phyloP scores from a whole-genome alignment of 2,329 filamentous ascomycete genomes.

The Claviceps monticola region DNA sequence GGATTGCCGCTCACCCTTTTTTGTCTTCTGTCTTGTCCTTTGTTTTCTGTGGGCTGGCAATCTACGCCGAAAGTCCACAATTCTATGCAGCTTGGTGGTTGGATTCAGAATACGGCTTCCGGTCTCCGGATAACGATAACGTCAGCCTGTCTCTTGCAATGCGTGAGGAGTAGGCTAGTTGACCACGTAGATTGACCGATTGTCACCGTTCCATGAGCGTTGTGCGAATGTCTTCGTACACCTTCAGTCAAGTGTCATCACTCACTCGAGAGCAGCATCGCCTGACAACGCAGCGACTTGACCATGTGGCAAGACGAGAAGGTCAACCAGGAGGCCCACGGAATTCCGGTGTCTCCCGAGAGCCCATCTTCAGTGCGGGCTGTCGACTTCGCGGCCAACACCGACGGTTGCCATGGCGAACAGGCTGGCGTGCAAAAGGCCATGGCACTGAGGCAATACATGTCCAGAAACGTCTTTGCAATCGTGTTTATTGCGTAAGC shows the following conservation, averaged over 20 bases:
- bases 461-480: conserved; percentile 13
- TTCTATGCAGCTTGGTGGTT: neutral
- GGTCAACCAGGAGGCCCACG: neutral
- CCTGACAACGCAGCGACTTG: neutral
- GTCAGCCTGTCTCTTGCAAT: neutral
- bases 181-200: neutral
- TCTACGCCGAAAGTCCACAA: neutral
- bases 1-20: too few relatives aligned
- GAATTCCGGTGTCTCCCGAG: neutral
- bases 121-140: neutral
- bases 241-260: neutral
- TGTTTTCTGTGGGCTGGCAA: neutral
- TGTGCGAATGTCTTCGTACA: neutral
- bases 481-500: conserved; percentile 12
- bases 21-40: too few relatives aligned
- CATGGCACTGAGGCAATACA: conserved; percentile 11
- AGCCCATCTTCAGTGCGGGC: neutral
- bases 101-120: neutral
- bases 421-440: conserved; percentile 5
- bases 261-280: too few relatives aligned
- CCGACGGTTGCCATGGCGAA: conserved; percentile 4
- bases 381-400: neutral
- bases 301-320: neutral
- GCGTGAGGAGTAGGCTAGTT: neutral
- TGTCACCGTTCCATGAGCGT: neutral